Conservation (phyloP, 2,329 filamentous ascomycete species). For the Thermomyces lanuginosus region DNA sequence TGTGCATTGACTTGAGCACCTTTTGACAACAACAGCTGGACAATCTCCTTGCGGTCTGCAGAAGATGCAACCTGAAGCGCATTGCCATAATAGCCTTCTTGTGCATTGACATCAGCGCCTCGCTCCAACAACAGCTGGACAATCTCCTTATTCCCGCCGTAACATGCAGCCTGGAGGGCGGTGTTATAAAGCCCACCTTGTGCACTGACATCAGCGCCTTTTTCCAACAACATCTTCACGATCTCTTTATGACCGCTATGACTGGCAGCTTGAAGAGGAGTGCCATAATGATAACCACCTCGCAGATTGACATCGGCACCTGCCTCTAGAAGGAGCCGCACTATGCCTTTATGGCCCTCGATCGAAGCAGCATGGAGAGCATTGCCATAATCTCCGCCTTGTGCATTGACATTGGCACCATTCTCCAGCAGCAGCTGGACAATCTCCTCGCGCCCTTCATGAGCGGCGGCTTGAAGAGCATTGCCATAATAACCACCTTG, state of each 20-base stretch:
- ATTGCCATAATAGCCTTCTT: not conserved
- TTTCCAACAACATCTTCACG: conserved; percentile 4
- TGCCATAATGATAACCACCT: conserved; percentile 2
- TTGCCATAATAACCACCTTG: not conserved
- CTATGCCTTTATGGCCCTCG: no score
- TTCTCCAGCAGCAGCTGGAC: not conserved
- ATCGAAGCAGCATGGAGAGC: conserved; percentile 5
- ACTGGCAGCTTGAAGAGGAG: conserved; percentile 1
- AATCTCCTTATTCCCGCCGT: conserved; percentile 2
- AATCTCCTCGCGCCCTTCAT: not conserved
- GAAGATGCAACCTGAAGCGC: not conserved
- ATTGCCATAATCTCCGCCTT: not conserved
- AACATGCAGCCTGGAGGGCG: conserved; percentile 2
- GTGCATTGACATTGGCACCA: conserved; percentile 1
- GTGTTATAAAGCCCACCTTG: not conserved
- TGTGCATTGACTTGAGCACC: conserved; percentile 8
- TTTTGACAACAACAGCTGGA: conserved; percentile 10
- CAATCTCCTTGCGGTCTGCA: conserved; percentile 1
- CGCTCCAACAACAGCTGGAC: conserved; percentile 3
- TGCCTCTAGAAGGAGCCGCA: not conserved
- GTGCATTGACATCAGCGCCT: conserved; percentile 1
- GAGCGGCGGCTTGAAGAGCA: not conserved
- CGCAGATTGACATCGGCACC: not conserved
- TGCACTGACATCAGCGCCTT: not conserved
- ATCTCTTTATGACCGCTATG: conserved; percentile 2